These are phyloP conservation scores for Tuber melanosporum DNA, from an alignment of 495 filamentous ascomycete species.

Conservation along the genomic window DNA sequence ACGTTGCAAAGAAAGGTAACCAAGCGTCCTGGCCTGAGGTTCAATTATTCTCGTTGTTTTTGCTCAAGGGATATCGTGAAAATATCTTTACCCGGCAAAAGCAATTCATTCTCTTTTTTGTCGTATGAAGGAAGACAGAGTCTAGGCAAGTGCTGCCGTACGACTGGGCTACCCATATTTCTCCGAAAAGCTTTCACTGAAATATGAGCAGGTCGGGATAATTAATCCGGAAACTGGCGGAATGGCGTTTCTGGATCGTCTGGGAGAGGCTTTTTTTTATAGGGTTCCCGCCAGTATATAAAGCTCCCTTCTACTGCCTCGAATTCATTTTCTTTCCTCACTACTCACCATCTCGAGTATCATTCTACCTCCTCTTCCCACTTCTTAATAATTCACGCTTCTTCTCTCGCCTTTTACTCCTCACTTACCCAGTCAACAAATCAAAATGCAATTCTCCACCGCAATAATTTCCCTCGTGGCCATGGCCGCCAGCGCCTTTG, in stretches of 20 bases:
- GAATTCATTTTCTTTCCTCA: constrained; percentile 11
- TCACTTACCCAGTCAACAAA: constrained; percentile 6
- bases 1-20: too few species aligned
- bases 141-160: background rate
- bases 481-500: constrained; percentile 30
- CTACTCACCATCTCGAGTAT: constrained; percentile 1
- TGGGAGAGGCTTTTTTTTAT: background rate
- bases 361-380: background rate
- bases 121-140: background rate
- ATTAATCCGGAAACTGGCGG: background rate
- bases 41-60: too few species aligned
- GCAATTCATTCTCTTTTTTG: background rate
- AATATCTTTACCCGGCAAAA: background rate
- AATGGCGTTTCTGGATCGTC: background rate
- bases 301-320: constrained; percentile 4
- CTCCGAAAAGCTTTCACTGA: background rate
- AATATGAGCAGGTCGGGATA: background rate
- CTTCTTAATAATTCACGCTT: constrained; percentile 9
- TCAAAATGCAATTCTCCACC: constrained; percentile 52
- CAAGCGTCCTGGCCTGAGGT: too few species aligned
- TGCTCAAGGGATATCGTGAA: background rate
- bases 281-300: constrained; percentile 10
- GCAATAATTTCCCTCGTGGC: constrained; percentile 42
- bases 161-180: background rate
- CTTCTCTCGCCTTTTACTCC: background rate